Base-by-base conservation (phyloP, 345 rosid genomes). In the Linum lewisii region DNA sequence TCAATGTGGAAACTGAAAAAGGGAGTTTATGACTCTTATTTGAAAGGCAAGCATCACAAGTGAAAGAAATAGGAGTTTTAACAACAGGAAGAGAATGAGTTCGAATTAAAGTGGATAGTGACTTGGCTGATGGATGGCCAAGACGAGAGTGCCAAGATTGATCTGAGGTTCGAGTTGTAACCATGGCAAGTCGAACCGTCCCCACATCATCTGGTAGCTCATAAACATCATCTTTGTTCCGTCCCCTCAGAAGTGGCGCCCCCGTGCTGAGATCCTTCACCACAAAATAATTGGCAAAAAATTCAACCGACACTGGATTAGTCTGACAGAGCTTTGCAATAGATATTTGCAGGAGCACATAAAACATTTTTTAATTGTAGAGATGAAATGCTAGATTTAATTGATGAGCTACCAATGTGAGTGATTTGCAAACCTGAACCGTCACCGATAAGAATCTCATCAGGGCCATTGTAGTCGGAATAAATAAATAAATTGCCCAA, bases 11-110 rank as follows among this genome's bases (percentile, higher is more conserved):
- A 51, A 22, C 21, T 4, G 54, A 19, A 22, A 51, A 51, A 0
- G 54, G 54, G 24, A 51, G 54, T 51, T 19, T 51, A 19, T 51
- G 54, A n/a, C n/a, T n/a, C n/a, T n/a, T n/a, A n/a, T n/a, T n/a
- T n/a, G n/a, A n/a, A n/a, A n/a, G n/a, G n/a, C n/a, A n/a, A n/a
- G n/a, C n/a, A n/a, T n/a, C n/a, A n/a, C n/a, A n/a, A n/a, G n/a
- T n/a, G n/a, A n/a, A n/a, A n/a, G n/a, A n/a, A n/a, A n/a, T 18
- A 1, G 18, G 5, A 49, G 18, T 0, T 0, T 5, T 1, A n/a
- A n/a, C n/a, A n/a, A n/a, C n/a, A n/a, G n/a, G n/a, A n/a, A n/a
- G n/a, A n/a, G n/a, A n/a, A n/a, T n/a, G n/a, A n/a, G n/a, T 7
- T 10, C 5, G 21, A 49, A 5, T 1, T 7, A 18, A 49, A 49